A percentile compares a stretch with the other conserved stretches of the same genome.
These are phyloP conservation scores for Tephrocybe sp. DNA, from an alignment of 768 basidiomycete species.

Conservation along the genomic window DNA sequence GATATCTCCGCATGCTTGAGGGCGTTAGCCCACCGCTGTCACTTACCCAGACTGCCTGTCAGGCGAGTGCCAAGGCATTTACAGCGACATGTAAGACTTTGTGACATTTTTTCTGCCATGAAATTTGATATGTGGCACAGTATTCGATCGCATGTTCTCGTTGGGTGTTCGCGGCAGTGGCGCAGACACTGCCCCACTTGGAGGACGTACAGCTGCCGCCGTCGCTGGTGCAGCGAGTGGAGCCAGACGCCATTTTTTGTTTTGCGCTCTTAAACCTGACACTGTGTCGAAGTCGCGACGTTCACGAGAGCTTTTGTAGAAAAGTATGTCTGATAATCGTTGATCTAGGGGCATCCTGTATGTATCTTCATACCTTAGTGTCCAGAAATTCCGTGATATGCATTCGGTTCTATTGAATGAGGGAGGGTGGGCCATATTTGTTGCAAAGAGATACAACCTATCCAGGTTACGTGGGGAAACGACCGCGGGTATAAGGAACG, in stretches of 20 bases:
- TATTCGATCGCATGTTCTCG: conserved; percentile 89
- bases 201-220: conserved; percentile 60
- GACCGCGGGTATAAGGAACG: conserved; percentile 9
- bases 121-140: conserved; percentile 33
- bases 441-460: conserved; percentile 17
- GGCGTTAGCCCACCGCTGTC: conserved; percentile 86
- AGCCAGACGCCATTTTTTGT: conserved; percentile 81
- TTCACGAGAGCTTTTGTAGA: conserved; percentile 21
- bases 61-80: conserved; percentile 86
- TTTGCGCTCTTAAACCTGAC: conserved; percentile 73
- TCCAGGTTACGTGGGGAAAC: conserved; percentile 10
- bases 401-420: conserved; percentile 8
- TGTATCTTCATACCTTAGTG: too few relatives aligned
- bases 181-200: conserved; percentile 58
- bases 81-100: conserved; percentile 69
- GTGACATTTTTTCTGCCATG: background rate
- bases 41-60: conserved; percentile 84
- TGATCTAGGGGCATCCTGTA: background rate
- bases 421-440: conserved; percentile 10
- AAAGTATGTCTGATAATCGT: background rate
- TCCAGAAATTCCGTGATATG: background rate
- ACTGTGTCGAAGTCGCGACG: conserved; percentile 31
- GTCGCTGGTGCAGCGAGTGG: conserved; percentile 63
- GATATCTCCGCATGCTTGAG: conserved; percentile 88
- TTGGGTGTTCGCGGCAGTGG: conserved; percentile 79